Percentiles rank a stretch among this genome's conserved stretches.
Evolutionary conservation across 208 protist species (phyloP).

Genomic region (Paratrypanosoma confusum): DNA sequence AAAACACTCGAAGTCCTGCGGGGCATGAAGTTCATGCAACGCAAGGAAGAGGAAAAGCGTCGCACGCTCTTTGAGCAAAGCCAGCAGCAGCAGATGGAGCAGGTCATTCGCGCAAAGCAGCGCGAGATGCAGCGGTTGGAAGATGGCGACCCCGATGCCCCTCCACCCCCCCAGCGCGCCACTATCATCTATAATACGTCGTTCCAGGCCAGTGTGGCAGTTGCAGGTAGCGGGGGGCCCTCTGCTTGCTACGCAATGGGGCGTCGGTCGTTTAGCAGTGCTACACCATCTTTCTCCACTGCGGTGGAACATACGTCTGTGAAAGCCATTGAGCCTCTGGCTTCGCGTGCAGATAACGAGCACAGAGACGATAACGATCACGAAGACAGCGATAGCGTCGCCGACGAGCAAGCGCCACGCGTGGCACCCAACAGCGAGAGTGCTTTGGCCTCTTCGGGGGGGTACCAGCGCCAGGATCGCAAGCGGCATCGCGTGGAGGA

Average conservation of each 20-base stretch:
- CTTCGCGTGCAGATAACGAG: too few species aligned
- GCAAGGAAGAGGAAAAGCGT: slow-evolving; percentile 77
- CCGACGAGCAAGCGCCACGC: slow-evolving; percentile 22
- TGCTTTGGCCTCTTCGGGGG: slow-evolving; percentile 2
- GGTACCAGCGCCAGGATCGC: neutral
- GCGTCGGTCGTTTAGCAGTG: too few species aligned
- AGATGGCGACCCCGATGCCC: neutral
- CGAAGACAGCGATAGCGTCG: slow-evolving; percentile 6
- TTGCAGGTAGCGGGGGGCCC: neutral
- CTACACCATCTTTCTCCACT: too few species aligned
- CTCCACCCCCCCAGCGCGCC: neutral
- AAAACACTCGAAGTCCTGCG: slow-evolving; percentile 76
- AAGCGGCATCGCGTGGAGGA: slow-evolving; percentile 1
- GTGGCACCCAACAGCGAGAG: neutral
- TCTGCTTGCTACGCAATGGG: too few species aligned
- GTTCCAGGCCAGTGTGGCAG: neutral
- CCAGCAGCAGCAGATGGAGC: slow-evolving; percentile 42
- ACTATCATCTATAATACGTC: neutral
- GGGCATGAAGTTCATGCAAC: slow-evolving; percentile 89
- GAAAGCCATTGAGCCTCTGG: too few species aligned
- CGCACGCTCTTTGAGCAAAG: slow-evolving; percentile 57
- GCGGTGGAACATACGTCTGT: too few species aligned
- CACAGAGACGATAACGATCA: slow-evolving; percentile 3
- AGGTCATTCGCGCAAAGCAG: slow-evolving; percentile 13
- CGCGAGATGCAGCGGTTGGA: neutral